These are phyloP conservation scores for Diaporthe sp. DNA, from an alignment of 2,329 filamentous ascomycete genomes.

Conservation along the genomic window DNA sequence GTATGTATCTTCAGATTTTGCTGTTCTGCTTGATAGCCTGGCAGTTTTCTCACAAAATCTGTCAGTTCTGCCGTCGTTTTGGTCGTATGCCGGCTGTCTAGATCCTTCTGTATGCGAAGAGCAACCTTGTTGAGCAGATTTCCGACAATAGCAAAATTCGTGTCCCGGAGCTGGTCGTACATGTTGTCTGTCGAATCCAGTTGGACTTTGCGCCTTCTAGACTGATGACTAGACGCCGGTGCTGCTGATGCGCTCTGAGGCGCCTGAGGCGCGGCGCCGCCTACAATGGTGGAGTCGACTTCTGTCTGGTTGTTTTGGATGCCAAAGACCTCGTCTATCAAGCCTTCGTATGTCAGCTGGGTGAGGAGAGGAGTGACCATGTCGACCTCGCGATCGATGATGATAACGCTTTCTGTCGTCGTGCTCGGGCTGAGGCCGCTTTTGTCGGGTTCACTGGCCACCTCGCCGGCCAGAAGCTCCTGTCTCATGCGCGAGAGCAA, in stretches of 20 bases:
- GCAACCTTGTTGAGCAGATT: conserved; percentile 91
- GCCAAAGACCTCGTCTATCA: conserved; percentile 93
- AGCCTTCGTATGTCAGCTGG: conserved; percentile 94
- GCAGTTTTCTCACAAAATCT: conserved; percentile 94
- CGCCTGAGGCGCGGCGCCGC: conserved; percentile 70
- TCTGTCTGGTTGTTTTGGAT: conserved; percentile 95
- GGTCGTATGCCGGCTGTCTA: conserved; percentile 86
- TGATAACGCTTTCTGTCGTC: conserved; percentile 89
- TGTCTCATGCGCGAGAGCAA: conserved; percentile 91
- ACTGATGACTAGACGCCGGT: conserved; percentile 65
- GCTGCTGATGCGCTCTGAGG: conserved; percentile 67
- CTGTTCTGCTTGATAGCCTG: conserved; percentile 92
- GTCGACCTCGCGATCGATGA: conserved; percentile 96
- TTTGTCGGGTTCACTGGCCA: conserved; percentile 70
- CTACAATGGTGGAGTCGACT: conserved; percentile 90
- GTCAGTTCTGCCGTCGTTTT: conserved; percentile 92
- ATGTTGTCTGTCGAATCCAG: conserved; percentile 91
- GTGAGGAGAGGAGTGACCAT: conserved; percentile 93
- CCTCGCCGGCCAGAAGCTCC: conserved; percentile 85
- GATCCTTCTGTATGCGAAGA: conserved; percentile 84
- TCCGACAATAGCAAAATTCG: conserved; percentile 96
- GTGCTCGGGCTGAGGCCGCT: conserved; percentile 86
- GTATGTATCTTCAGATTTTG: conserved; percentile 94
- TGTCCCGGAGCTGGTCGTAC: conserved; percentile 87
- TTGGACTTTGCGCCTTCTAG: conserved; percentile 86